Conservation (phyloP, 768 basidiomycete species). For the Termitomyces titanicus region DNA sequence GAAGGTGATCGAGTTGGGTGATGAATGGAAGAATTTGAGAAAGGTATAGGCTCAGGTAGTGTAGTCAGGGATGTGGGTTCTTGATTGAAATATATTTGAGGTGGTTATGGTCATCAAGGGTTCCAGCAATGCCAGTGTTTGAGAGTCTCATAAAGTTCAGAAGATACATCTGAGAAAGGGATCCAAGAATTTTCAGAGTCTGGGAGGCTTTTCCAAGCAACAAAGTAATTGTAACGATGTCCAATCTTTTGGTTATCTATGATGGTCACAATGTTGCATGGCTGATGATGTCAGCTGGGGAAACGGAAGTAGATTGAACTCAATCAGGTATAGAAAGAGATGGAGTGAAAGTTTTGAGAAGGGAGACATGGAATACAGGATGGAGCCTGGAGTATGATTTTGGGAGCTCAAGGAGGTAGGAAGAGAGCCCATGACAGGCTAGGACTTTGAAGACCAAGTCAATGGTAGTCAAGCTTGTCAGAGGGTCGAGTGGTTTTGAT, state of each 20-base stretch:
- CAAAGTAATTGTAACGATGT: slow-evolving; percentile 1
- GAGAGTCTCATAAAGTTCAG: slow-evolving; percentile 4
- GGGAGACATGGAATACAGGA: slow-evolving; percentile 3
- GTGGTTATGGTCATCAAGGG: slow-evolving; percentile 1
- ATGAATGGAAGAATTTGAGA: not conserved
- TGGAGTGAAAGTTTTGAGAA: not conserved
- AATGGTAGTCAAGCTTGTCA: too few species aligned
- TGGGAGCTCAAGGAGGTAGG: too few species aligned
- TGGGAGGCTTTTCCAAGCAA: not conserved
- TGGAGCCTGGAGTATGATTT: too few species aligned
- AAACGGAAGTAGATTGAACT: too few species aligned
- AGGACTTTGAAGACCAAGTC: too few species aligned
- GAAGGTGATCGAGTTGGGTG: slow-evolving; percentile 6
- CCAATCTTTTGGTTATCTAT: slow-evolving; percentile 6
- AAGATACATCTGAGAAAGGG: slow-evolving; percentile 4
- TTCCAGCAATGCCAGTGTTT: not conserved
- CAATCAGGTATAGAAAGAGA: too few species aligned
- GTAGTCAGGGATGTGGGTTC: not conserved
- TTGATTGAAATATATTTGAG: not conserved
- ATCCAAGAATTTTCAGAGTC: slow-evolving; percentile 15
- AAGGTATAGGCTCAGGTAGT: not conserved
- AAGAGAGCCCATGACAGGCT: too few species aligned
- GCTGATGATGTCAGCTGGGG: too few species aligned
- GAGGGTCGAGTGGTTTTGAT: slow-evolving; percentile 2
- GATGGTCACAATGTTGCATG: too few species aligned